Percentiles rank a stretch among this genome's conserved stretches.
These are phyloP conservation scores for Albatrellus ellisii DNA, from an alignment of 768 basidiomycete species.

Conservation along the genomic window DNA sequence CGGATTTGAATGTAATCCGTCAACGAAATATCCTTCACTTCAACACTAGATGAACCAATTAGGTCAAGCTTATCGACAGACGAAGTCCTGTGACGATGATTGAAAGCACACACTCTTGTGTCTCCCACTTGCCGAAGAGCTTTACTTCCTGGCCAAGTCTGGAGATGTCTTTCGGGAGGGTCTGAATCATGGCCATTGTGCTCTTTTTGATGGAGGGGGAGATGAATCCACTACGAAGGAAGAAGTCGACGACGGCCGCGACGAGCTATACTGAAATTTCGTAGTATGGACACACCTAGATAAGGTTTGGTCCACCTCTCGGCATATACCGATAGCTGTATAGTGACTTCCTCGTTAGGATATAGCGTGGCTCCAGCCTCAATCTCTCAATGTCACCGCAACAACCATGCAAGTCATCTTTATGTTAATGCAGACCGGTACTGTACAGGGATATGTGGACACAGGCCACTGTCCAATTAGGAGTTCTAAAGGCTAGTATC, in stretches of 20 bases:
- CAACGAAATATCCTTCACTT: slow-evolving; percentile 98
- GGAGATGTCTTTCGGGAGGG: slow-evolving; percentile 75
- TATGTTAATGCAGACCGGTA: no score
- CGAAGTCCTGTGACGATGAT: not conserved
- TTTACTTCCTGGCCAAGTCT: slow-evolving; percentile 80
- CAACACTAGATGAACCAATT: slow-evolving; percentile 54
- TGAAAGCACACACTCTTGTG: slow-evolving; percentile 78
- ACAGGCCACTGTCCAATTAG: no score
- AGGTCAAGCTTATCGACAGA: not conserved
- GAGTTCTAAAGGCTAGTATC: no score
- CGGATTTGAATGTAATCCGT: slow-evolving; percentile 99
- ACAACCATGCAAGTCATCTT: no score
- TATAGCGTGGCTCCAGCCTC: not conserved
- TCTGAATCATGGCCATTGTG: slow-evolving; percentile 52
- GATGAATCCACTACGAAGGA: not conserved
- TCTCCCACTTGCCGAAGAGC: slow-evolving; percentile 98
- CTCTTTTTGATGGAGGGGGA: slow-evolving; percentile 12
- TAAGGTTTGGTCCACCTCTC: not conserved
- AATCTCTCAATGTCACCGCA: no score
- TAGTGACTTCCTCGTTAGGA: not conserved
- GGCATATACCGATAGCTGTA: slow-evolving; percentile 2
- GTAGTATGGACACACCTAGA: not conserved
- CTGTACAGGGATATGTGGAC: no score
- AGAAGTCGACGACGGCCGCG: slow-evolving; percentile 3
- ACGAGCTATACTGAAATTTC: not conserved